phyloP scores from a whole-genome alignment of 495 filamentous ascomycete genomes.

The Neurospora sp. region DNA sequence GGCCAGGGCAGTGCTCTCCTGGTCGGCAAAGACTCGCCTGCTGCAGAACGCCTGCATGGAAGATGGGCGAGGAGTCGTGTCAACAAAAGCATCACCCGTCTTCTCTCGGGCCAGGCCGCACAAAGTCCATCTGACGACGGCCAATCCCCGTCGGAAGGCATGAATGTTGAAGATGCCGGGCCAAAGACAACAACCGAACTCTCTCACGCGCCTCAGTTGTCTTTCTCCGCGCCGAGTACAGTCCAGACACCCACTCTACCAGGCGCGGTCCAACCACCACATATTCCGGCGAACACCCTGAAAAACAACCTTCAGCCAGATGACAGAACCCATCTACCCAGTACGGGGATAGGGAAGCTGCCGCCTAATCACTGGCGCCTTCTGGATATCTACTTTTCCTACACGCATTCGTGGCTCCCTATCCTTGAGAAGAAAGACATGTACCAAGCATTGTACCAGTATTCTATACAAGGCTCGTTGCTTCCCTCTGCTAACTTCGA shows the following conservation, averaged over 20 bases:
- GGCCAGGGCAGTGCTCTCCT: slow-evolving; percentile 14
- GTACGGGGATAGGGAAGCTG: slow-evolving; percentile 20
- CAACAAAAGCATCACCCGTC: slow-evolving; percentile 41
- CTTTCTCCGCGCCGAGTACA: slow-evolving; percentile 24
- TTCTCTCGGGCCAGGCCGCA: slow-evolving; percentile 34
- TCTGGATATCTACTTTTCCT: slow-evolving; percentile 61
- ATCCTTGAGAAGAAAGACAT: slow-evolving; percentile 61
- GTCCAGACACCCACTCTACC: slow-evolving; percentile 12
- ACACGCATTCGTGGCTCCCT: slow-evolving; percentile 64
- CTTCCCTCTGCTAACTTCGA: slow-evolving; percentile 18
- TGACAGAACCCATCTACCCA: neutral
- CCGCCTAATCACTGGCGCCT: slow-evolving; percentile 54
- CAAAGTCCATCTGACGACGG: slow-evolving; percentile 25
- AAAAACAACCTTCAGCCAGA: neutral
- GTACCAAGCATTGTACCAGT: slow-evolving; percentile 35
- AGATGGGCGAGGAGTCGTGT: slow-evolving; percentile 48
- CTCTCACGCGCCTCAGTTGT: slow-evolving; percentile 6
- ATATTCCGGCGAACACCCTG: neutral
- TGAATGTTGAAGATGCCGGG: slow-evolving; percentile 21
- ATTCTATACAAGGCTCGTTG: slow-evolving; percentile 22
- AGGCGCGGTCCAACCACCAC: neutral
- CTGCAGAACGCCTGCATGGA: slow-evolving; percentile 45
- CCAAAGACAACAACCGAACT: neutral
- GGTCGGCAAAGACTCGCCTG: slow-evolving; percentile 38
- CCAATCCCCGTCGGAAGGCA: slow-evolving; percentile 21